Evolutionary conservation across 163 green algal species (phyloP), one percentile per base, ranked within the genome.

Genomic region (Smithsoniella earleae): DNA sequence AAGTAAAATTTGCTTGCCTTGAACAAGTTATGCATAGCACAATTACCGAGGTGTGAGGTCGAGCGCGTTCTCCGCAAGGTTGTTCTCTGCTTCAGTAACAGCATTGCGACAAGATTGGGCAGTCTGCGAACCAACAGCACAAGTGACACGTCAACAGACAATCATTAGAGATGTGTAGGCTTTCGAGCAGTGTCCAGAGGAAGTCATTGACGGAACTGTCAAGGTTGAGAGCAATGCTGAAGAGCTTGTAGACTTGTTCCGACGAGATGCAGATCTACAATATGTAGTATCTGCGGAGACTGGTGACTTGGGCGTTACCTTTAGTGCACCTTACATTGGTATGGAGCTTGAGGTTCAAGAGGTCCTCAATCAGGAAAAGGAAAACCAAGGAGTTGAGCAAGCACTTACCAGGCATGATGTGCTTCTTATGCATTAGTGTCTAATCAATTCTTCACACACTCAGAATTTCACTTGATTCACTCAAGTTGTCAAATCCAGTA

Each of bases 11-110:
- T 40, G 58, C 58, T 13, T 69, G 58, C 58, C 27, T 69, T 6
- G 58, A 69, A 13, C 27, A 69, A 33, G 58, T 69, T 31, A 69
- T 69, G 58, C 18, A 69, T 31, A 69, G 20, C n/a, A 69, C 58
- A 5, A 69, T 69, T 2, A n/a, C 31, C 31, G 58, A 69, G 58
- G 58, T 40, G 34, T 31, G n/a, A n/a, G n/a, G n/a, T n/a, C n/a
- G n/a, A n/a, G n/a, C n/a, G n/a, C n/a, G n/a, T n/a, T n/a, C n/a
- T n/a, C n/a, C n/a, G n/a, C n/a, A n/a, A n/a, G n/a, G n/a, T n/a
- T n/a, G n/a, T n/a, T n/a, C n/a, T n/a, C n/a, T n/a, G n/a, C n/a
- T n/a, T n/a, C n/a, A n/a, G n/a, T n/a, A n/a, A n/a, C n/a, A n/a
- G n/a, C n/a, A n/a, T n/a, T n/a, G n/a, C n/a, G n/a, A n/a, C n/a